Conservation (phyloP, 140 eudicot genomes). For the Stevia rebaudiana region DNA sequence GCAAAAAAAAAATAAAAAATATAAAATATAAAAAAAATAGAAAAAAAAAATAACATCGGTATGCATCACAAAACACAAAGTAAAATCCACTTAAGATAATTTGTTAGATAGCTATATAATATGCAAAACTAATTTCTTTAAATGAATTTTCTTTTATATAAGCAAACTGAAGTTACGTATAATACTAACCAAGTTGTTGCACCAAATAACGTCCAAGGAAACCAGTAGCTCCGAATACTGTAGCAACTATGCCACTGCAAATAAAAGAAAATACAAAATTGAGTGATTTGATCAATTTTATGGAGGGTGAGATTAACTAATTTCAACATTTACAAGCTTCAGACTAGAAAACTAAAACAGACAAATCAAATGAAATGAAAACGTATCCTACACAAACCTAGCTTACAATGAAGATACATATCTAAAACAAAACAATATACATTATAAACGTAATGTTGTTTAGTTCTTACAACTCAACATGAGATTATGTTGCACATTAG, state of each 20-base stretch:
- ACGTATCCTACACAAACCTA: not conserved
- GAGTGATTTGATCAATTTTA: not conserved
- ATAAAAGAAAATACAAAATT: conserved; percentile 15
- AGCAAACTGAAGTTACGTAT: not conserved
- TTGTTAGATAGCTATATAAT: not conserved
- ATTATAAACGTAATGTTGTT: not conserved
- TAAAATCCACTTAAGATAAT: not conserved
- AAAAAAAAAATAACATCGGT: conserved; percentile 14
- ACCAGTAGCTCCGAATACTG: conserved; percentile 99
- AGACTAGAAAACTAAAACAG: conserved; percentile 2
- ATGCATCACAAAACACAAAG: conserved; percentile 6
- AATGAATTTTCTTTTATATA: not conserved
- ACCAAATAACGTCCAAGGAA: conserved; percentile 94
- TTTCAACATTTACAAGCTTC: not conserved
- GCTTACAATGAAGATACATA: not conserved
- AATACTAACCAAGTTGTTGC: conserved; percentile 82
- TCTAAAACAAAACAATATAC: not conserved
- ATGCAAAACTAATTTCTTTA: not conserved
- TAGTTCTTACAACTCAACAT: not conserved
- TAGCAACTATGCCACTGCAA: conserved; percentile 89
- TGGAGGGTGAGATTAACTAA: not conserved
- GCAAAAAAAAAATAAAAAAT: too few species aligned
- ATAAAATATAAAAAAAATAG: too few species aligned
- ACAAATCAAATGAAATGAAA: not conserved
- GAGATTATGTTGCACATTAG: not conserved